These are phyloP conservation scores for Oryza australiensis DNA, from an alignment of 176 grass and related monocot species.

Conservation along the genomic window DNA sequence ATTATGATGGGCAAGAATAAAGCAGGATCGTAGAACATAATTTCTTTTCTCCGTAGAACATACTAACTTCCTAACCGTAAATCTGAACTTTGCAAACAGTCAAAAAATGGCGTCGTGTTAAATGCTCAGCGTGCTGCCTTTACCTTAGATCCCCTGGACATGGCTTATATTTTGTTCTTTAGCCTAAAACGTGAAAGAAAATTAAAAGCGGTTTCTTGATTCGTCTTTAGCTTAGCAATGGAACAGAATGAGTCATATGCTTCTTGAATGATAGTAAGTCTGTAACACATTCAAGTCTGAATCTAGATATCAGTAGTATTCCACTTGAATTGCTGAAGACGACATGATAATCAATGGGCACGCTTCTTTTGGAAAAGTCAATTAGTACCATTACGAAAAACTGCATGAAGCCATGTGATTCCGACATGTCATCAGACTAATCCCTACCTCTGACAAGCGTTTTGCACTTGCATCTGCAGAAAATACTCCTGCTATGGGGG, in stretches of 20 bases:
- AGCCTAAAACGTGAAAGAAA: background rate
- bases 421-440: background rate
- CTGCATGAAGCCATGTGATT: background rate
- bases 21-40: too few relatives aligned
- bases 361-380: background rate
- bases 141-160: too few relatives aligned
- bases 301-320: background rate
- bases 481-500: slow-evolving; percentile 83
- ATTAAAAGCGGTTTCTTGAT: background rate
- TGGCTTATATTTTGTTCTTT: background rate
- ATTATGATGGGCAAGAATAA: too few relatives aligned
- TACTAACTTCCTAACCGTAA: too few relatives aligned
- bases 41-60: too few relatives aligned
- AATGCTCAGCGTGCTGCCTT: too few relatives aligned
- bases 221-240: background rate
- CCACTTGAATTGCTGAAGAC: background rate
- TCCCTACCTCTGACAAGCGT: background rate
- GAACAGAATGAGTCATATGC: background rate
- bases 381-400: background rate
- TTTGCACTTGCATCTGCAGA: slow-evolving; percentile 45
- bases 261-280: background rate
- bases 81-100: too few relatives aligned
- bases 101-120: too few relatives aligned
- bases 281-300: background rate
- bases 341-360: background rate